Evolutionary conservation across 2,329 filamentous ascomycete genomes (phyloP), one percentile per base, ranked within the genome.

Genomic region (Colletotrichum horii): DNA sequence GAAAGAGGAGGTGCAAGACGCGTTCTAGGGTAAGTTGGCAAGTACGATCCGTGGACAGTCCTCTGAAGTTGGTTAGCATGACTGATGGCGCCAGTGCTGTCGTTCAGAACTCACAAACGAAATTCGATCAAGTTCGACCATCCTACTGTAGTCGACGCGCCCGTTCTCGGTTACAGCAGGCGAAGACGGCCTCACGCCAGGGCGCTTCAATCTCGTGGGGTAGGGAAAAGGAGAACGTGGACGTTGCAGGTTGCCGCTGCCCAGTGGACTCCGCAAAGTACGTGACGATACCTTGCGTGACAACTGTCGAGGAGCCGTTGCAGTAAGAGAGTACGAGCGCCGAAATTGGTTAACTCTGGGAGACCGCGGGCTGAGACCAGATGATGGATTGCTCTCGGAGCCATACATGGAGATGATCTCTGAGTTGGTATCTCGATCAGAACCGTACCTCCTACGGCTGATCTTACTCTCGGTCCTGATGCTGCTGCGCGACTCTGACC

Each of bases 141-240:
- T 89, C 76, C 85, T 87, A 76, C 84, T 87, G 79, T 89, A 89
- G 79, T 90, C 88, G 66, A 89, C 80, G 61, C 79, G 80, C 9
- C 88, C 88, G 76, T 85, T 85, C 74, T 89, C 87, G 7, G 87
- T 87, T 68, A 89, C 79, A 62, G 88, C 87, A 16, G 88, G 89
- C 15, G 89, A 91, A 32, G 86, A 83, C 60, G 89, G 85, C 56
- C 87, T 85, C 48, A 88, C 83, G 5, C 89, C 89, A 22, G 89
- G 89, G 24, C 90, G 87, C 79, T 87, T 91, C 38, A 92, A 82
- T 22, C 90, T 88, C 61, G 90, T 88, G 30, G 90, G 90, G 74
- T 92, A 92, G 26, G 89, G 89, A 76, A 90, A 92, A 2, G 91
- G 90, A 26, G 91, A 92, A 34, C 89, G 86, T 64, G 90, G 89